Base-by-base conservation (phyloP, 345 rosid genomes). In the Citrus unshiu region DNA sequence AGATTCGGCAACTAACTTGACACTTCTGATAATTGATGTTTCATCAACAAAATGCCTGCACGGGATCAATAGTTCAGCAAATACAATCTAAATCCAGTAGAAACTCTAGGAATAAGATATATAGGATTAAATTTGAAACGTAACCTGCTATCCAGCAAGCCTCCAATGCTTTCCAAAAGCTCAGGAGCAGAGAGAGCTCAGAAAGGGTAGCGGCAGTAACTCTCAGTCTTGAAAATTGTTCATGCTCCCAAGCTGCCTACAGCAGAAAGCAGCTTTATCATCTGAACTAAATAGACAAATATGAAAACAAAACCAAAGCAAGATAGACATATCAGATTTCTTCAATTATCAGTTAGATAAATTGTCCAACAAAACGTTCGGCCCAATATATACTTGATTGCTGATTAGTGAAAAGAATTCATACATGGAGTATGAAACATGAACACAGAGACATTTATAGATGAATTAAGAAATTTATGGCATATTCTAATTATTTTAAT, bases 221-320 rank as follows among this genome's bases (percentile, higher is more conserved):
- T 84, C 99, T 96, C 72, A 90, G 87, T 82, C 93, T 91, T 83
- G 98, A 96, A 86, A 96, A 94, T 65, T 96, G 98, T 87, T 96
- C 99, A 83, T 96, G 99, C 91, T 94, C 98, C 98, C 99, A 96
- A 86, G 99, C 98, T 90, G 91, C 98, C 98, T 96, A 88, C 85
- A 89, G 63, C 85, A 80, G 70, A 68, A 43, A 79, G 70, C 21
- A 75, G 73, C 79, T 89, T 74, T 70, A 86, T 85, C 73, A 86
- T 79, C 75, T 35, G 59, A 78, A 61, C 74, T 77, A 81, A 76
- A 78, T n/a, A 43, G 80, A 6, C 66, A 14, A 34, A 34, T 65
- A 80, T 22, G 27, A 35, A 37, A 72, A 12, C 70, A 76, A 24
- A 66, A 73, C 29, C 9, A 24, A 8, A 46, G 59, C 39, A 54